Percentiles rank a stretch among this genome's conserved stretches.
These are phyloP conservation scores for Alternaria hordeiaustralica DNA, from an alignment of 2,329 filamentous ascomycete species.

Conservation along the genomic window DNA sequence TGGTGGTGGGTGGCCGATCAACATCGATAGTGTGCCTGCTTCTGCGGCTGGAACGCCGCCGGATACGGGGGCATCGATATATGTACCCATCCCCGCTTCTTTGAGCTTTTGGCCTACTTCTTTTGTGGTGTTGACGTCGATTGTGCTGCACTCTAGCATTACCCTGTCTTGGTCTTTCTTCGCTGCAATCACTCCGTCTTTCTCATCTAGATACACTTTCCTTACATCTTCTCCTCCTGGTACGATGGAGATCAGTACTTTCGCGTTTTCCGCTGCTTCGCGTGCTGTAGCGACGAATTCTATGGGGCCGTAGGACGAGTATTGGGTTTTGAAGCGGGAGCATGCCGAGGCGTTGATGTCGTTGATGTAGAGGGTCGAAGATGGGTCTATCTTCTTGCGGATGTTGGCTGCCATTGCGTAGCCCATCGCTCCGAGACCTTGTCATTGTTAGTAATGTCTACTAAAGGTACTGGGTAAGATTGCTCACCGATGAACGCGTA, in stretches of 20 bases:
- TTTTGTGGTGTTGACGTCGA: constrained; percentile 36
- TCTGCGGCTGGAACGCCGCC: constrained; percentile 43
- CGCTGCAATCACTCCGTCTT: constrained; percentile 32
- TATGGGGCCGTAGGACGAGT: constrained; percentile 28
- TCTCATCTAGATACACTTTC: constrained; percentile 37
- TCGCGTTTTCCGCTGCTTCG: constrained; percentile 37
- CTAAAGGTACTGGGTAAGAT: background rate
- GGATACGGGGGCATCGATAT: constrained; percentile 43
- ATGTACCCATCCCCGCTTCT: constrained; percentile 21
- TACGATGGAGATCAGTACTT: constrained; percentile 38
- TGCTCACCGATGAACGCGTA: constrained; percentile 40
- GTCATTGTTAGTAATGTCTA: background rate
- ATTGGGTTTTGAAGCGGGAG: constrained; percentile 30
- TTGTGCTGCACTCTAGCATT: constrained; percentile 43
- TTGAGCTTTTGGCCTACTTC: constrained; percentile 29
- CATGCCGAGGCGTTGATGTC: constrained; percentile 36
- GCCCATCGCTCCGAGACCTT: constrained; percentile 46
- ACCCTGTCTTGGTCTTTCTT: constrained; percentile 25
- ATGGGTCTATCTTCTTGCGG: constrained; percentile 29
- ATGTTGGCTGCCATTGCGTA: constrained; percentile 44
- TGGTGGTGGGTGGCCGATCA: constrained; percentile 35
- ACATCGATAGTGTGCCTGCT: constrained; percentile 32
- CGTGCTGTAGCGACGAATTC: constrained; percentile 33
- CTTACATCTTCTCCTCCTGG: constrained; percentile 36
- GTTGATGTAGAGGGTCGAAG: constrained; percentile 35